Conservation (phyloP, 1,139 yeast genomes). For the Suhomyces terraborum region DNA sequence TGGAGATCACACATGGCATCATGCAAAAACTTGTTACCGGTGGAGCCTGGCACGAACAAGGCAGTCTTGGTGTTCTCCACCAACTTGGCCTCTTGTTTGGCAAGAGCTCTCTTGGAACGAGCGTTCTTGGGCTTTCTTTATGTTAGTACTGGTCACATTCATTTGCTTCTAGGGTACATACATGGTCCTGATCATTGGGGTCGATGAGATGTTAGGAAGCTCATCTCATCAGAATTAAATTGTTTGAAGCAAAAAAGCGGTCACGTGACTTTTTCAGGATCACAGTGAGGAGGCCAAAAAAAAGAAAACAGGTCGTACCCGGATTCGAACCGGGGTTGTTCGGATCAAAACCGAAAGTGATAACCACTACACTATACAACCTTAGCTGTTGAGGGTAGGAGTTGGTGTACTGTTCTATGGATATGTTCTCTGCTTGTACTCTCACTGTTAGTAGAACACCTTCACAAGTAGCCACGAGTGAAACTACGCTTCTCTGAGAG, state of each 20-base stretch:
- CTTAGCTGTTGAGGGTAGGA: slow-evolving; percentile 19
- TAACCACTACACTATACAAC: slow-evolving; percentile 56
- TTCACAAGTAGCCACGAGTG: no score
- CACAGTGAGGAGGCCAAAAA: neutral
- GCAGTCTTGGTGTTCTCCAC: slow-evolving; percentile 91
- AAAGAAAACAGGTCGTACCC: slow-evolving; percentile 70
- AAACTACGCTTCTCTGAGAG: no score
- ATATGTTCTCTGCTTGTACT: no score
- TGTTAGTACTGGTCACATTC: slow-evolving; percentile 12
- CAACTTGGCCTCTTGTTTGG: slow-evolving; percentile 82
- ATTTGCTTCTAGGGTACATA: neutral
- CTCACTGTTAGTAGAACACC: no score
- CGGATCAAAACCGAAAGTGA: slow-evolving; percentile 44
- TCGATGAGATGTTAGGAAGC: neutral
- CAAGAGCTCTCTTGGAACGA: slow-evolving; percentile 92
- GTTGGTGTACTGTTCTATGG: no score
- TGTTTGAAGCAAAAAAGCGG: slow-evolving; percentile 3
- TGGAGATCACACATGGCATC: slow-evolving; percentile 89
- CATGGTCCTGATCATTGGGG: neutral
- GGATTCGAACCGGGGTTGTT: slow-evolving; percentile 94
- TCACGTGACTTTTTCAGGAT: slow-evolving; percentile 10
- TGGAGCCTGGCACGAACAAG: slow-evolving; percentile 86
- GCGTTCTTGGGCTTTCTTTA: slow-evolving; percentile 81
- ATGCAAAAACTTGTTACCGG: slow-evolving; percentile 76
- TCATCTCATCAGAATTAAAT: slow-evolving; percentile 10